Conservation (phyloP, 331 rosid genomes). For the Quercus lobata region DNA sequence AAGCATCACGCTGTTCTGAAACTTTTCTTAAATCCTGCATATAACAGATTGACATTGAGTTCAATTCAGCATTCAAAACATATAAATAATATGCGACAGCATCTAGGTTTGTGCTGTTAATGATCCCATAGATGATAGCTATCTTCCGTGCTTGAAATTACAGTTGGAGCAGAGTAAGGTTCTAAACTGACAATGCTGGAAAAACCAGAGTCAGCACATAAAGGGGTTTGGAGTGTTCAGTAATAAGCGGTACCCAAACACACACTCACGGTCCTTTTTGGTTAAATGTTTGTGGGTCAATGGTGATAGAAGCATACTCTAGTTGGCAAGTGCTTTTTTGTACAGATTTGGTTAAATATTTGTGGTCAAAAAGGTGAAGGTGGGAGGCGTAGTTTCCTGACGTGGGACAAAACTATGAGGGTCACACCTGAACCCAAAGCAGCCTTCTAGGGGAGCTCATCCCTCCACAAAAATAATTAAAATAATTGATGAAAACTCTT, state of each 20-base stretch:
- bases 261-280: neutral
- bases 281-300: neutral
- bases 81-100: neutral
- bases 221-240: neutral
- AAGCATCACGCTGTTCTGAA: constrained; percentile 63
- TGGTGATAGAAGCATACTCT: neutral
- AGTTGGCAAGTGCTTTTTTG: neutral
- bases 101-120: neutral
- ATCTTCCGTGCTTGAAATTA: neutral
- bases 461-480: too few species aligned
- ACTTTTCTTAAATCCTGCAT: constrained; percentile 75
- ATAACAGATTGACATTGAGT: constrained; percentile 23
- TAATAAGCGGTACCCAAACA: too few species aligned
- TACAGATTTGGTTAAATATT: too few species aligned
- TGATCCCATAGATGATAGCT: neutral
- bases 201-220: neutral
- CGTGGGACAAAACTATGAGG: too few species aligned
- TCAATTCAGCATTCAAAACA: constrained; percentile 12
- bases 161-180: neutral
- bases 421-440: too few species aligned
- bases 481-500: too few species aligned
- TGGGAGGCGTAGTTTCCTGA: too few species aligned
- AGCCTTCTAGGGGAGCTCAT: too few species aligned
- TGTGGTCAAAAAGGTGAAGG: too few species aligned
- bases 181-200: neutral